Evolutionary conservation across 148 eudicot species (phyloP), one percentile per base, ranked within the genome.

Genomic region (Selenicereus undatus): DNA sequence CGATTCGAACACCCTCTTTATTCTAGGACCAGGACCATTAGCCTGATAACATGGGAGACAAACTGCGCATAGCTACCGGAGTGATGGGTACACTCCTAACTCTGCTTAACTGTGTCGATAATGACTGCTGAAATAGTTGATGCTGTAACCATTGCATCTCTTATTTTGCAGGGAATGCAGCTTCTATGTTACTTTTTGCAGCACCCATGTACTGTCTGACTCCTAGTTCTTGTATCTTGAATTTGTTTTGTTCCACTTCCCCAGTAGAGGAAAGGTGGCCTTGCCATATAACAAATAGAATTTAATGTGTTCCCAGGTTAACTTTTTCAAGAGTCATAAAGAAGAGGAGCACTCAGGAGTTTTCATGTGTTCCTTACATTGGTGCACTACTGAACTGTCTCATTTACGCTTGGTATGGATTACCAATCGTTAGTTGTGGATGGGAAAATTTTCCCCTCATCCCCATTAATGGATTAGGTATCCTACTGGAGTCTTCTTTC

Each of bases 391-490:
- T 84, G 10, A 89, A 89, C 56, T 87, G 93, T 58, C 91, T 87
- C 36, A 60, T 92, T 30, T 93, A 93, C 76, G 86, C 93, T 83
- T 93, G 98, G 98, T 93, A 93, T 48, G 94, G 95, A 64, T 85
- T 92, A 86, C 98, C 98, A 35, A 51, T 92, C 22, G 98, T 90
- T 68, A 90, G 98, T 76, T 54, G 51, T 39, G 66, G 84, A 70
- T 93, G 95, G 98, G 94, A 93, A 83, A 90, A 93, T 82, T 80
- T 90, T 78, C 80, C 88, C 20, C 52, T 93, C 51, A 83, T 89
- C 82, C 86, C 94, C 51, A 79, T 90, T 72, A 92, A 89, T 79
- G 88, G 93, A 76, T 50, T 89, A 26, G 98, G 95, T 39, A 69
- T 92, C 54, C 78, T 92, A 64, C 81, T 93, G 26, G 95, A 93